Evolutionary conservation across 108 stramenopile genomes (phyloP).

Genomic region (Ochromonas danica): DNA sequence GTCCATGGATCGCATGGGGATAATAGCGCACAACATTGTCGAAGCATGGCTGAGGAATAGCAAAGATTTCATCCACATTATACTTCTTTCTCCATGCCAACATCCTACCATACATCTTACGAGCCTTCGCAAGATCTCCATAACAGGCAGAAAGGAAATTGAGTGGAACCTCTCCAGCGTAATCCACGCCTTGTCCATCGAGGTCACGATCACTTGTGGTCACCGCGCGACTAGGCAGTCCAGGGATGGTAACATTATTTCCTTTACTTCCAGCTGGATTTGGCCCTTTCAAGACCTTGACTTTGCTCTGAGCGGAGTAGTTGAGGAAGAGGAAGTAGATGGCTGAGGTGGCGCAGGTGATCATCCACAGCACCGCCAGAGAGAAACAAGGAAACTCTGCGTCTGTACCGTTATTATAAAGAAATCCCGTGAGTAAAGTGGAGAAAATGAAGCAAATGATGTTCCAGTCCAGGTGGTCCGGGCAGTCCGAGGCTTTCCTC

Average conservation of each 20-base stretch:
- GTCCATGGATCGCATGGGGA: constrained; percentile 22
- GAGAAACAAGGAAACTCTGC: neutral
- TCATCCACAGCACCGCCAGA: neutral
- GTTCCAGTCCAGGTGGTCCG: neutral
- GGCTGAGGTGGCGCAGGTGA: neutral
- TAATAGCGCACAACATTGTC: constrained; percentile 16
- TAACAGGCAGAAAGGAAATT: constrained; percentile 17
- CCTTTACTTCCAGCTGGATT: too few relatives aligned
- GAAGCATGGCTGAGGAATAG: constrained; percentile 3
- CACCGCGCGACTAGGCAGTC: too few relatives aligned
- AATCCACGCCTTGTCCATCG: too few relatives aligned
- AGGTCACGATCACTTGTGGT: too few relatives aligned
- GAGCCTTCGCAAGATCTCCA: constrained; percentile 9
- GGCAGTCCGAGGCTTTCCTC: neutral
- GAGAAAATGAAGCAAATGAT: neutral
- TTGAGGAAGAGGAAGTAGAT: neutral
- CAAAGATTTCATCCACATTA: constrained; percentile 2
- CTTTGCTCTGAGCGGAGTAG: neutral
- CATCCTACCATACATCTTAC: neutral
- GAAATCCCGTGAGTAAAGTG: neutral
- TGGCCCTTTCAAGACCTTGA: neutral
- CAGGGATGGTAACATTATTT: too few relatives aligned
- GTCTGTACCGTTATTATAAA: neutral
- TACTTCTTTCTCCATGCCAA: constrained; percentile 1
- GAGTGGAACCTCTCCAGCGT: neutral